Conservation (phyloP, 2,329 filamentous ascomycete genomes). For the Moelleriella libera region DNA sequence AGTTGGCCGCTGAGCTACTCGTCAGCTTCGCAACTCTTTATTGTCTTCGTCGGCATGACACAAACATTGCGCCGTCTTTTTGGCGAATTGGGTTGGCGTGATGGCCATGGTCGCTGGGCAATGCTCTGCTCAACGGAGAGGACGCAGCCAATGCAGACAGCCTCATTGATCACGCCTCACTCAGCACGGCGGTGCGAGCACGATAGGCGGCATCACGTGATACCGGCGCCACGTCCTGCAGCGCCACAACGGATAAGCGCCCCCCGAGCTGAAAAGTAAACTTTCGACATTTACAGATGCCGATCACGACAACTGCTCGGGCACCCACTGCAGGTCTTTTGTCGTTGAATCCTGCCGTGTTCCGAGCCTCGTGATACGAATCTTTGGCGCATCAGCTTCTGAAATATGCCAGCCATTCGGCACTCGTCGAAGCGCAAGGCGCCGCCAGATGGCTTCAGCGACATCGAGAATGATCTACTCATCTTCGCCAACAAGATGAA, state of each 20-base stretch:
- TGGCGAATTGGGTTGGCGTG: constrained; percentile 83
- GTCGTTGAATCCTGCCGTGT: no score
- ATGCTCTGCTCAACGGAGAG: constrained; percentile 10
- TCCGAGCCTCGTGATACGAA: no score
- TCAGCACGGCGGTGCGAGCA: no score
- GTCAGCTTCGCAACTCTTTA: constrained; percentile 18
- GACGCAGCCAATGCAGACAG: no score
- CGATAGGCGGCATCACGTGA: no score
- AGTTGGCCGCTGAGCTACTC: constrained; percentile 58
- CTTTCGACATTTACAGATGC: no score
- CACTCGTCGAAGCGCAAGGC: constrained; percentile 66
- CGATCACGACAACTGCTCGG: no score
- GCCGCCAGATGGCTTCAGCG: constrained; percentile 73
- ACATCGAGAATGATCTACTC: constrained; percentile 76
- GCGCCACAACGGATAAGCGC: no score
- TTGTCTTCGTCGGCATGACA: constrained; percentile 6
- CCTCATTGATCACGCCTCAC: no score
- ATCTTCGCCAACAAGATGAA: constrained; percentile 88
- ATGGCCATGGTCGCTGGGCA: constrained; percentile 58
- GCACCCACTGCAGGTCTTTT: no score
- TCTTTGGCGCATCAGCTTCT: constrained; percentile 5
- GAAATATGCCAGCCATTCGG: constrained; percentile 60
- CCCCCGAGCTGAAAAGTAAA: no score
- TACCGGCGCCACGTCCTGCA: no score
- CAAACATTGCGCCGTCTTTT: constrained; percentile 66